Evolutionary conservation across 2,329 filamentous ascomycete species (phyloP), one percentile per base, ranked within the genome.

Genomic region (Sordariomycetes sp.): DNA sequence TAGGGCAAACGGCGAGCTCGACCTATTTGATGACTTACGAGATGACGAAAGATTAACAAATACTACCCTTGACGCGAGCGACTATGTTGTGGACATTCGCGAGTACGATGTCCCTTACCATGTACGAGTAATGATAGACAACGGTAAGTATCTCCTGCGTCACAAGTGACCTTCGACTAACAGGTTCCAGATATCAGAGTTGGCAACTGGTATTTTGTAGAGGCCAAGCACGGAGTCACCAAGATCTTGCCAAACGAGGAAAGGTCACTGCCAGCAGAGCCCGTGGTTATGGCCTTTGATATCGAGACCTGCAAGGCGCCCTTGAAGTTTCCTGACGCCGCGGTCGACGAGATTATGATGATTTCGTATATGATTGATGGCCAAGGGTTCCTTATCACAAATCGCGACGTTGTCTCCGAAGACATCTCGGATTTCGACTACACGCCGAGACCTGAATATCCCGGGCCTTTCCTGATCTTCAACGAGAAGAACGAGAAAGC

Each of bases 341-440:
- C 87, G 4, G 81, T 94, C 42, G 92, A 98, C 61, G 90, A 94
- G 55, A 82, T 98, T 52, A 98, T 98, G 88, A 98, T 98, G 92
- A 90, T 98, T 56, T 98, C 93, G 21, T 98, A 98, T 66, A 98
- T 98, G 93, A 96, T 98, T 49, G 92, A 98, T 48, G 93, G 92
- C 1, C 88, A 94, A 59, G 92, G 92, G 5, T 98, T 96, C 48
- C 68, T 98, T 23, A 96, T 98, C 58, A 98, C 92, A 5, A 98
- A 98, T 54, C 79, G 93, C 49, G 88, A 96, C 54, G 94, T 98
- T 40, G 87, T 98, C 8, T 94, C 90, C 0, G 90, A 98, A 57
- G 88, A 98, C 50, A 98, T 98, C 54, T 72, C 81, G 37, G 92
- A 98, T 55, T 98, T 98, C 51, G 93, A 98, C 51, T 98, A 98